Evolutionary conservation across 2,329 filamentous ascomycete species (phyloP).

Genomic region (Colletotrichum liaoningense): DNA sequence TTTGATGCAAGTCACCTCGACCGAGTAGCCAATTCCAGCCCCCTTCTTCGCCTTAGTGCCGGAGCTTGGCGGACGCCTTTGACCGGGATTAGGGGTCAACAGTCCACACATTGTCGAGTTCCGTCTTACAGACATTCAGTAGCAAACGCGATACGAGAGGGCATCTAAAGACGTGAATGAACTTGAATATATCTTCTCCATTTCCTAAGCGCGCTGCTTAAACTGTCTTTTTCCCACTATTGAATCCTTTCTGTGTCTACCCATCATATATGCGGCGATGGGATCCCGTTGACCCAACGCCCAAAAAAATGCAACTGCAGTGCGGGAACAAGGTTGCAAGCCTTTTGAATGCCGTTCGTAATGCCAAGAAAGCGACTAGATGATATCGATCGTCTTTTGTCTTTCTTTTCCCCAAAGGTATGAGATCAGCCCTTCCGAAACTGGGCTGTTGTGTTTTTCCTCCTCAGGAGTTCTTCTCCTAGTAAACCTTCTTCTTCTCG

Average conservation of each 20-base stretch:
- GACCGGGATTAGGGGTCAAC: background rate
- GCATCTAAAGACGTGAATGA: too few relatives aligned
- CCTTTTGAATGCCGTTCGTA: conserved; percentile 35
- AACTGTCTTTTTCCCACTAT: conserved; percentile 23
- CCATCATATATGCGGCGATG: conserved; percentile 36
- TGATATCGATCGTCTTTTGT: conserved; percentile 6
- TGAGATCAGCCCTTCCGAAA: conserved; percentile 9
- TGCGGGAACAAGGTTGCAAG: conserved; percentile 33
- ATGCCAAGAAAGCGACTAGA: conserved; percentile 30
- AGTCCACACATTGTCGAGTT: background rate
- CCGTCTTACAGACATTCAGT: background rate
- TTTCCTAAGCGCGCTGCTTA: conserved; percentile 28
- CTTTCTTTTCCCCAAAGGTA: background rate
- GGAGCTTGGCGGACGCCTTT: conserved; percentile 14
- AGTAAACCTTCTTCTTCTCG: conserved; percentile 99
- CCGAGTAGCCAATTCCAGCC: background rate
- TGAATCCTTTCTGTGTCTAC: conserved; percentile 30
- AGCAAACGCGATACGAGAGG: too few relatives aligned
- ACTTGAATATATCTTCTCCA: conserved; percentile 33
- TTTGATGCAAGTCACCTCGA: conserved; percentile 12
- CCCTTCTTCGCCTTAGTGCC: background rate
- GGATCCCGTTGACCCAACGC: conserved; percentile 42
- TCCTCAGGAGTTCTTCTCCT: conserved; percentile 39
- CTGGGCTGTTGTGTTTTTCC: conserved; percentile 14
- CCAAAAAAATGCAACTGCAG: conserved; percentile 45